Evolutionary conservation across 495 filamentous ascomycete species (phyloP), one percentile per base, ranked within the genome.

Genomic region (Xylaria acuta): DNA sequence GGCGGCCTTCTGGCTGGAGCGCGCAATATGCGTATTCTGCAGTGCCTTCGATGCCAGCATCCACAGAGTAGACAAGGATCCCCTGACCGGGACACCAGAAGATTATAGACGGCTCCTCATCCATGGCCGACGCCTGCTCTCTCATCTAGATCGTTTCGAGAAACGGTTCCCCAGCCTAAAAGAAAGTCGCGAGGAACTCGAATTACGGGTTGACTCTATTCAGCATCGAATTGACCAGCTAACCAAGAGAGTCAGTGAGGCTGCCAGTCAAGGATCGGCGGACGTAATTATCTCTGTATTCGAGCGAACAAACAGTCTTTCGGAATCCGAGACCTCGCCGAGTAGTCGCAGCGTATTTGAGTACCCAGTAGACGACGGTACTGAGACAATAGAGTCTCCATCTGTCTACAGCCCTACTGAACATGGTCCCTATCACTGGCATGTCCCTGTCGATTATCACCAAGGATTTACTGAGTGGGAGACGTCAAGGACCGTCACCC

Each of bases 91-190:
- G n/a, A 82, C 90, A 47, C 89, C 90, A 2, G 90, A 91, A 40
- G 92, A 94, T 75, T 93, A 91, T 74, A 87, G 91, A 16, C 86
- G 91, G 27, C 92, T 91, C 67, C 85, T 89, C 67, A 90, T 91
- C 38, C 92, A 94, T 72, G 91, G 89, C 0, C 85, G 86, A 25
- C 84, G 85, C 72, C 76, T 94, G 53, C 73, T 84, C 36, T 73
- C 85, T 74, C 79, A 89, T 84, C 56, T 88, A 43, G 45, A 78
- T 76, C 67, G 80, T 27, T 84, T 86, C 32, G 81, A 84, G 58
- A 84, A 83, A 72, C 80, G 81, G 34, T 77, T 73, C 11, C 79
- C 81, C 1, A 66, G 73, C 32, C 78, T 87, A 6, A 69, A 78
- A 1, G 67, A 73, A 16, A 84, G 85, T 16, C 84, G 86, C 9